These are phyloP conservation scores for Eutrema heterophyllum DNA, from an alignment of 345 rosid species.

Conservation along the genomic window DNA sequence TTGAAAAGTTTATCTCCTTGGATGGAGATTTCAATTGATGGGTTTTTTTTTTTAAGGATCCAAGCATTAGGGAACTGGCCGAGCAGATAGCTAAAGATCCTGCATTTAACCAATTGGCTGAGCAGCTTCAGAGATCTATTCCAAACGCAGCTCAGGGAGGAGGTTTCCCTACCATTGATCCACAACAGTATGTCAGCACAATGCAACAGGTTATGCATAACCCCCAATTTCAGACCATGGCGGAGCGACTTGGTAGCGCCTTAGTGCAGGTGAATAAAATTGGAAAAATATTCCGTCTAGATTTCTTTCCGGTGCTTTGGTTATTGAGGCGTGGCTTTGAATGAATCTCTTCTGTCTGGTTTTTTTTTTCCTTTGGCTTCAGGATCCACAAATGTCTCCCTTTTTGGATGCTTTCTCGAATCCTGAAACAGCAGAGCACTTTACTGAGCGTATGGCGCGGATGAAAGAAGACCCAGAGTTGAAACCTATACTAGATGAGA, in stretches of 20 bases:
- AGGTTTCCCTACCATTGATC: constrained; percentile 58
- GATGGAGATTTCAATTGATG: neutral
- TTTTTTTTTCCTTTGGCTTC: constrained; percentile 2
- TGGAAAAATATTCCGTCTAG: neutral
- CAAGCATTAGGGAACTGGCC: constrained; percentile 85
- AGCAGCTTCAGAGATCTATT: constrained; percentile 83
- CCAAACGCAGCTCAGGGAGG: constrained; percentile 58
- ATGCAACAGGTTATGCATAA: constrained; percentile 99
- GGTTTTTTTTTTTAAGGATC: constrained; percentile 51
- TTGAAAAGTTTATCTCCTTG: neutral
- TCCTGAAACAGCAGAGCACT: constrained; percentile 74
- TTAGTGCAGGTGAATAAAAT: constrained; percentile 62
- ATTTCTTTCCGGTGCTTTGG: neutral
- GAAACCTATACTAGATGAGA: constrained; percentile 87
- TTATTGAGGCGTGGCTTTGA: neutral
- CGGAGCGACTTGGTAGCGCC: constrained; percentile 87
- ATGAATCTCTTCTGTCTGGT: neutral
- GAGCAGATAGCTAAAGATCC: constrained; percentile 97
- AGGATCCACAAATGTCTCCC: constrained; percentile 98
- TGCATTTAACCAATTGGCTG: constrained; percentile 89
- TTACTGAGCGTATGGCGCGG: constrained; percentile 83
- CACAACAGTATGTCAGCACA: constrained; percentile 69
- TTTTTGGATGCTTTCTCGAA: constrained; percentile 80
- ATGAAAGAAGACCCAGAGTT: constrained; percentile 83
- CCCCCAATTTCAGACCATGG: constrained; percentile 94